Evolutionary conservation across 2,329 filamentous ascomycete species (phyloP).

Genomic region (Fusarium sp.): DNA sequence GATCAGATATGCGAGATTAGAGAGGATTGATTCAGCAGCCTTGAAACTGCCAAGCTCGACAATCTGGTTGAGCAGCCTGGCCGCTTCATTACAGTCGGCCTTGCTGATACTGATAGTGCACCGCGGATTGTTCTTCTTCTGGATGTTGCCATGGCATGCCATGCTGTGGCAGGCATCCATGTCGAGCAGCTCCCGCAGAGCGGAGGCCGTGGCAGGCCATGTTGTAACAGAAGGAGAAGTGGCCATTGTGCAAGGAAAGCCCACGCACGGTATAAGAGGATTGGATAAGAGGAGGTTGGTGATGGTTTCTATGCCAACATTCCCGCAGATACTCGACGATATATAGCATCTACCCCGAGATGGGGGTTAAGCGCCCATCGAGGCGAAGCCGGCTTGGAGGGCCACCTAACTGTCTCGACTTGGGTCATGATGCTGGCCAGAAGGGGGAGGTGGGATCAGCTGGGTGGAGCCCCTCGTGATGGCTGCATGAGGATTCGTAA

Average conservation of each 20-base stretch:
- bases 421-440: slow-evolving; percentile 7
- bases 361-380: slow-evolving; percentile 20
- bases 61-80: slow-evolving; percentile 19
- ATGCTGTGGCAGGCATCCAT: slow-evolving; percentile 4
- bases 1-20: slow-evolving; percentile 25
- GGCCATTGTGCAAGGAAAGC: slow-evolving; percentile 15
- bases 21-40: slow-evolving; percentile 25
- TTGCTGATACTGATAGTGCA: slow-evolving; percentile 13
- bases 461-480: slow-evolving; percentile 15
- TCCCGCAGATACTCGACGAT: background rate
- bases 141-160: slow-evolving; percentile 23
- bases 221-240: background rate
- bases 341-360: slow-evolving; percentile 29
- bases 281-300: background rate
- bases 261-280: background rate
- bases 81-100: slow-evolving; percentile 5
- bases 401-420: slow-evolving; percentile 8
- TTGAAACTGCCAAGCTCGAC: slow-evolving; percentile 17
- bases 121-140: background rate
- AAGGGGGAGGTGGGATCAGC: slow-evolving; percentile 15
- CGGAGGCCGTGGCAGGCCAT: slow-evolving; percentile 21
- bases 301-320: slow-evolving; percentile 35
- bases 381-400: slow-evolving; percentile 15
- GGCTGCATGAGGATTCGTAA: slow-evolving; percentile 1
- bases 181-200: slow-evolving; percentile 16